Evolutionary conservation across 2,329 filamentous ascomycete species (phyloP), one percentile per base, ranked within the genome.

Genomic region (Diaporthe sp.): DNA sequence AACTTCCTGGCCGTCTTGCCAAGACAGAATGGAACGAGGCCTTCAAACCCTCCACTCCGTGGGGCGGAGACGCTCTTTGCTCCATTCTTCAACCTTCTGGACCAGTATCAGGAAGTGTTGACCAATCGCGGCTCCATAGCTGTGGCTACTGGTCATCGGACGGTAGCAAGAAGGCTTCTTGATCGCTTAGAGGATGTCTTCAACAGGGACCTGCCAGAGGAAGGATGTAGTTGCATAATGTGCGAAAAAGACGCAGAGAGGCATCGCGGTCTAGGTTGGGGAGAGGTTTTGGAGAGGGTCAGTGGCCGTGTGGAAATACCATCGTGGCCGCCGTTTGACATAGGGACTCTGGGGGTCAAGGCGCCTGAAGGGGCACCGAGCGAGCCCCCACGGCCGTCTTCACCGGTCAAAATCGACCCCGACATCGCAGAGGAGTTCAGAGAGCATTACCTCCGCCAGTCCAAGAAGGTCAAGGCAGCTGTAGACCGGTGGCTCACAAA

Each of bases 101-200:
- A 98, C 79, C 94, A 98, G 81, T 98, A 98, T 82, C 91, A 93
- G 78, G 90, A 91, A 4, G 96, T 99, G 5, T 89, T 98, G 77
- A 87, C 90, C 57, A 95, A 94, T 77, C 95, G 94, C 79, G 97
- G 97, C 4, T 98, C 96, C 0, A 87, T 99, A 7, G 97, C 97
- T 3, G 97, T 98, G 2, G 97, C 97, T 22, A 98, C 96, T 0
- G 97, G 97, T 8, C 98, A 98, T 83, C 92, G 95, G 72, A 98
- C 96, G 0, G 94, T 98, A n/a, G 97, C 97, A 4, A 92, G 97
- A 7, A 91, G 96, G 71, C 86, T 98, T 34, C 89, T 98, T 7
- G 96, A 99, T 84, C 92, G 97, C 51, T 88, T 99, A 5, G 96
- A 98, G 82, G 95, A 96, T 74, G 95, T 99, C 12, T 98, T 99